Evolutionary conservation across 1,284 basidiomycete genomes (phyloP).

Genomic region (Somion occarium): DNA sequence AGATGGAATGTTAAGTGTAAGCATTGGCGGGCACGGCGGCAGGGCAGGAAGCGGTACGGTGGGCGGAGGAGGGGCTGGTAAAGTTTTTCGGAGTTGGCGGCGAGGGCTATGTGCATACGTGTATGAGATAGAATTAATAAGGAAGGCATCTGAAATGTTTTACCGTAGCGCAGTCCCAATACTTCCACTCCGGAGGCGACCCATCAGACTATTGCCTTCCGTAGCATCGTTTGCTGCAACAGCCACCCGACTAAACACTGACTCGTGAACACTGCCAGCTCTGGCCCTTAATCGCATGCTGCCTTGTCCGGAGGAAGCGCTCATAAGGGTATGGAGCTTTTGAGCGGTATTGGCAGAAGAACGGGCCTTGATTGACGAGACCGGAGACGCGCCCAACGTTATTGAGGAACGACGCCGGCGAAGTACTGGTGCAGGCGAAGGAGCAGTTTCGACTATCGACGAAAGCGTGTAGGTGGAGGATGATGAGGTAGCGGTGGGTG

Average conservation of each 20-base stretch:
- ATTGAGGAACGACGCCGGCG: constrained; percentile 26
- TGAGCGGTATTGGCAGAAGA: constrained; percentile 15
- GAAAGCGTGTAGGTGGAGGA: constrained; percentile 12
- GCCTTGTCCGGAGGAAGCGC: not conserved
- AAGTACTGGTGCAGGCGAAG: constrained; percentile 18
- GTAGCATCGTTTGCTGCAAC: constrained; percentile 11
- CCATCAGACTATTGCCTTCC: constrained; percentile 16
- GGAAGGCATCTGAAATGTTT: constrained; percentile 2
- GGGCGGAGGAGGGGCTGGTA: constrained; percentile 13
- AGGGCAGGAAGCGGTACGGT: constrained; percentile 14
- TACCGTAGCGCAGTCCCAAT: constrained; percentile 22
- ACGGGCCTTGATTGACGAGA: constrained; percentile 19
- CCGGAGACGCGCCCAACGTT: constrained; percentile 21
- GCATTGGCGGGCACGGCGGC: constrained; percentile 8
- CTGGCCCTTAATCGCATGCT: constrained; percentile 15
- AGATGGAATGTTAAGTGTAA: constrained; percentile 5
- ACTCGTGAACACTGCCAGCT: constrained; percentile 23
- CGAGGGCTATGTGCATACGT: constrained; percentile 6
- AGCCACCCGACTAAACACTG: constrained; percentile 10
- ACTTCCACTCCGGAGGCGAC: constrained; percentile 25
- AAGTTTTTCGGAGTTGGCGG: constrained; percentile 13
- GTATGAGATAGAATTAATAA: not conserved
- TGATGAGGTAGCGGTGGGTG: constrained; percentile 28
- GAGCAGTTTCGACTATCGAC: constrained; percentile 8
- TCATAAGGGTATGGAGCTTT: constrained; percentile 16